Evolutionary conservation across 2,329 filamentous ascomycete genomes (phyloP), one percentile per base, ranked within the genome.

Genomic region (Cordyceps sp.): DNA sequence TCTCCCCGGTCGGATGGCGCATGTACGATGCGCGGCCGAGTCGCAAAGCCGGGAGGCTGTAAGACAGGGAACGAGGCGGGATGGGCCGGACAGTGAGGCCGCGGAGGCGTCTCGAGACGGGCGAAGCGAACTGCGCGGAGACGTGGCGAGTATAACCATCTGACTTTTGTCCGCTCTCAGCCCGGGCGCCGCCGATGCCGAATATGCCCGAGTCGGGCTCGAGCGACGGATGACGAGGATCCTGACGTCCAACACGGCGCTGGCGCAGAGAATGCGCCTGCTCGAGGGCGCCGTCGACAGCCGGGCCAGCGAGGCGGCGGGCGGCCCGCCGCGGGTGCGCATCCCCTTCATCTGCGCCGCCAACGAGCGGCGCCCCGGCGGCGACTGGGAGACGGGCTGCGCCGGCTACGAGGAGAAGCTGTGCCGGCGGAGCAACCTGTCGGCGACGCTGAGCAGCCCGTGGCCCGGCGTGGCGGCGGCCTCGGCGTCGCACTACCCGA

Each of bases 321-420:
- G 51, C 17, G 52, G 49, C n/a, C n/a, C n/a, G 4, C 35, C 44
- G 21, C 44, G 53, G 31, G 44, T 57, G 24, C 52, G 57, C 3
- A 65, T 81, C 34, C 73, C 76, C 1, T 74, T 82, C 36, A 69
- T 83, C 38, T 82, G 78, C 41, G 69, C 73, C 34, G 80, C 80
- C 30, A 82, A 85, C 53, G 79, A 85, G 49, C 79, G 77, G 46
- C 64, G 77, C 24, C 66, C 79, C 1, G 80, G 80, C 9, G 80
- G 80, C n/a, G 78, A 85, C 47, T 86, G 80, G 80, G 78, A 84
- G 43, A 78, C 66, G 6, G 64, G 63, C 37, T 61, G 56, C 10
- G 49, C 55, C 3, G 57, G 58, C 22, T 59, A 60, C 37, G 58
- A 61, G 55, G 80, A 85, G 52, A 76, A 76, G 41, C 66, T 86